These are phyloP conservation scores for Fraxinus floribunda DNA, from an alignment of 305 asterid species.

Conservation along the genomic window DNA sequence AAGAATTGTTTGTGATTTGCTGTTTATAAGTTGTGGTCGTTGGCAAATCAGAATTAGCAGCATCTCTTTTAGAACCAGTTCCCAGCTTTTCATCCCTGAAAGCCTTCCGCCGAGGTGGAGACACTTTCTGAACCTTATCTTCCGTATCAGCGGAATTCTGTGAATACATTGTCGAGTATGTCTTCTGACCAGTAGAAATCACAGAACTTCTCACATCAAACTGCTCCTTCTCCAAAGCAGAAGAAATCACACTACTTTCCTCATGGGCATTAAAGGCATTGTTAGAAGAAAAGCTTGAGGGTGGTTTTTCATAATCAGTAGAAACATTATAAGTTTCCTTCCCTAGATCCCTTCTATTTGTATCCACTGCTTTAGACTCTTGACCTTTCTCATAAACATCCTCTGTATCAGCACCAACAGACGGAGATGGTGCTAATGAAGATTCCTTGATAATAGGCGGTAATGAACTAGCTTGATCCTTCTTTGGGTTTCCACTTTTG, in stretches of 20 bases:
- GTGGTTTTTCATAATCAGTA: slow-evolving; percentile 47
- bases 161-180: slow-evolving; percentile 36
- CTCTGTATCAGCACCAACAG: slow-evolving; percentile 55
- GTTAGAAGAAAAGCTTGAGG: slow-evolving; percentile 50
- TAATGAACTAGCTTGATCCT: slow-evolving; percentile 64
- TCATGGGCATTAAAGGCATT: slow-evolving; percentile 47
- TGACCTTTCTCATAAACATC: slow-evolving; percentile 55
- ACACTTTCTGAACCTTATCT: slow-evolving; percentile 81
- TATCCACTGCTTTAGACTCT: slow-evolving; percentile 56
- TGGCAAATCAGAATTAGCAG: background rate
- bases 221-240: slow-evolving; percentile 44
- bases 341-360: slow-evolving; percentile 49
- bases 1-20: slow-evolving; percentile 34
- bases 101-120: slow-evolving; percentile 79
- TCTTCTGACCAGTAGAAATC: slow-evolving; percentile 56
- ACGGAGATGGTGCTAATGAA: slow-evolving; percentile 46
- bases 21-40: slow-evolving; percentile 28
- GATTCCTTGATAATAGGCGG: slow-evolving; percentile 57
- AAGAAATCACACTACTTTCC: slow-evolving; percentile 49
- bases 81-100: slow-evolving; percentile 65
- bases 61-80: slow-evolving; percentile 50
- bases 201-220: slow-evolving; percentile 45
- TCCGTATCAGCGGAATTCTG: slow-evolving; percentile 60
- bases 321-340: slow-evolving; percentile 54
- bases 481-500: slow-evolving; percentile 73